A percentile compares a stretch with the other conserved stretches of the same genome.
These are phyloP conservation scores for Candolleomyces aberdarensis DNA, from an alignment of 768 basidiomycete genomes.

Conservation along the genomic window DNA sequence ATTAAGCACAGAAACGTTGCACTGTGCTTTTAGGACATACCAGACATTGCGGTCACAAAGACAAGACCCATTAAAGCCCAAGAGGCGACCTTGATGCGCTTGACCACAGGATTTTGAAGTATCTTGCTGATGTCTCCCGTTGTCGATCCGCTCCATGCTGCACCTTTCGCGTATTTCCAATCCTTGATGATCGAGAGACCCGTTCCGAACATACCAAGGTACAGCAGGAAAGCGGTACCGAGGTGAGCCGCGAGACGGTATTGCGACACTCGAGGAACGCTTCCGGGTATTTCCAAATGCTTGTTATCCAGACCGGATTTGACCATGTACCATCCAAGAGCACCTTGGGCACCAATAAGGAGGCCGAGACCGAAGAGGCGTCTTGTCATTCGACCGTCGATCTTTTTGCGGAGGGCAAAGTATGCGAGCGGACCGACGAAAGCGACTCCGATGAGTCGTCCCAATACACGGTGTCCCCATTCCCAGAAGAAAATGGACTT, in stretches of 20 bases:
- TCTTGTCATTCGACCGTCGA: conserved; percentile 59
- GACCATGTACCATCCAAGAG: conserved; percentile 99
- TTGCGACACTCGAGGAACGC: conserved; percentile 93
- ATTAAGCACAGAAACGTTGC: background rate
- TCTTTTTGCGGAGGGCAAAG: conserved; percentile 68
- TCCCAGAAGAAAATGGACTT: conserved; percentile 98
- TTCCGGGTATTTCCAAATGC: conserved; percentile 73
- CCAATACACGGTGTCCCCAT: conserved; percentile 93
- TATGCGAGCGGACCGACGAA: conserved; percentile 86
- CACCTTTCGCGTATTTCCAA: conserved; percentile 63
- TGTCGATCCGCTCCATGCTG: conserved; percentile 53
- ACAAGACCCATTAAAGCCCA: conserved; percentile 73
- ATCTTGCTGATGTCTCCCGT: conserved; percentile 38
- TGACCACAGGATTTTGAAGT: conserved; percentile 54
- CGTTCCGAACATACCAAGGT: conserved; percentile 85
- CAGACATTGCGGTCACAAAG: conserved; percentile 89
- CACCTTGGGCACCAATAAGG: conserved; percentile 88
- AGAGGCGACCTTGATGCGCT: conserved; percentile 55
- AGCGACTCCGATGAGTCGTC: conserved; percentile 77
- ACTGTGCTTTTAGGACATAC: conserved; percentile 38
- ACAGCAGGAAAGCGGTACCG: conserved; percentile 87
- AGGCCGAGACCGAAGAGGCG: conserved; percentile 70
- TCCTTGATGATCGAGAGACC: conserved; percentile 78
- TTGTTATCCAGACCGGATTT: conserved; percentile 90
- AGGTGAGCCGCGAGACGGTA: conserved; percentile 95